These are phyloP conservation scores for Aspergillus brasiliensis DNA, from an alignment of 2,329 filamentous ascomycete genomes.

Conservation along the genomic window DNA sequence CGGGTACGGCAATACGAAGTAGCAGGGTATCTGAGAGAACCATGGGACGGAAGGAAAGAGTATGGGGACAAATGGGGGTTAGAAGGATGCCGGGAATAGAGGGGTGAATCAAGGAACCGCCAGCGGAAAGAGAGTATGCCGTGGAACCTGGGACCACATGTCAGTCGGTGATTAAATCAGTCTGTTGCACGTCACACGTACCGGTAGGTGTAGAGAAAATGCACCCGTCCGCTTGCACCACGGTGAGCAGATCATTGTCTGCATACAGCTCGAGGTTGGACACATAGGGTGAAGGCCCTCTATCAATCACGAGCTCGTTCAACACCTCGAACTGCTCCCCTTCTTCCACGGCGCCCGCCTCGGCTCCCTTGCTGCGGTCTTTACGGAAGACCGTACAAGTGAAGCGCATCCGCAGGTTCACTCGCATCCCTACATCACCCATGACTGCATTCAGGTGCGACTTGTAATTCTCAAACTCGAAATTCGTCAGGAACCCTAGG, in stretches of 20 bases:
- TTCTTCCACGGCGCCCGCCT: conserved; percentile 70
- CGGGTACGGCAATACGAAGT: conserved; percentile 83
- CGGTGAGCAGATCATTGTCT: conserved; percentile 90
- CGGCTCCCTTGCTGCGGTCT: conserved; percentile 49
- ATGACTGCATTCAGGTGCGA: conserved; percentile 84
- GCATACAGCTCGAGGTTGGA: conserved; percentile 96
- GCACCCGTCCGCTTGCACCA: conserved; percentile 94
- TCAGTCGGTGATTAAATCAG: conserved; percentile 8
- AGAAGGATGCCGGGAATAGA: conserved; percentile 96
- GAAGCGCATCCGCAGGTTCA: conserved; percentile 97
- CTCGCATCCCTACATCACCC: conserved; percentile 93
- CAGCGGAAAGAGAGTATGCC: conserved; percentile 93
- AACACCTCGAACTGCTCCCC: conserved; percentile 96
- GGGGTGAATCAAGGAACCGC: conserved; percentile 91
- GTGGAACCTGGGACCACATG: conserved; percentile 63
- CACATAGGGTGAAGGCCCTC: conserved; percentile 93
- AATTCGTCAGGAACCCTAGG: conserved; percentile 93
- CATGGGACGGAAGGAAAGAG: conserved; percentile 95
- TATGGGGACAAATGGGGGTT: conserved; percentile 97
- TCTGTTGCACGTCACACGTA: conserved; percentile 30
- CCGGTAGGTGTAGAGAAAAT: conserved; percentile 97
- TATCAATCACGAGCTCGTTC: conserved; percentile 97
- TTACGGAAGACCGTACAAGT: conserved; percentile 94
- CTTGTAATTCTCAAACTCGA: conserved; percentile 89
- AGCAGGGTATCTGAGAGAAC: conserved; percentile 93